phyloP scores from a whole-genome alignment of 805 yeast species.

The Kluyveromyces dobzhanskii region DNA sequence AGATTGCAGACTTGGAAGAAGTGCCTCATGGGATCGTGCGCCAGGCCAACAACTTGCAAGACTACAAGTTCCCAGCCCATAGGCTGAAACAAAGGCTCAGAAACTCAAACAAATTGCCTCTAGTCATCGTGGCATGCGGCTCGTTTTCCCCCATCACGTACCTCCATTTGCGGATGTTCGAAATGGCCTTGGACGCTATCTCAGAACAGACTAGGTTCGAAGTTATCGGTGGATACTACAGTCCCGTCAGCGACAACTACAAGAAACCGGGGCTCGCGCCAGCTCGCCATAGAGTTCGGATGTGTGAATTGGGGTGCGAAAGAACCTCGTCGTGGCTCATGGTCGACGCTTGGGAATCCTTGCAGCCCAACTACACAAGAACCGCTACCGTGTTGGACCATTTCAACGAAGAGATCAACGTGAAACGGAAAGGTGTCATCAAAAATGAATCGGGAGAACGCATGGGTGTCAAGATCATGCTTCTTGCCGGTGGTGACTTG shows the following conservation, averaged over 20 bases:
- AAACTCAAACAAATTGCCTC: conserved; percentile 74
- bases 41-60: conserved; percentile 64
- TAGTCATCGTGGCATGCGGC: conserved; percentile 95
- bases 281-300: conserved; percentile 82
- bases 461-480: conserved; percentile 88
- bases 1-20: conserved; percentile 91
- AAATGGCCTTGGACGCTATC: conserved; percentile 94
- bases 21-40: conserved; percentile 91
- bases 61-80: conserved; percentile 82
- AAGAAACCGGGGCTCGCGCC: conserved; percentile 89
- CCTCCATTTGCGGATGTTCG: conserved; percentile 92
- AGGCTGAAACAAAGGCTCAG: conserved; percentile 60
- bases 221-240: conserved; percentile 92
- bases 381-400: conserved; percentile 95
- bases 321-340: conserved; percentile 94
- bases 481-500: conserved; percentile 94
- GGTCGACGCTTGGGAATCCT: conserved; percentile 99
- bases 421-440: conserved; percentile 75
- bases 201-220: conserved; percentile 89
- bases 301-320: conserved; percentile 98
- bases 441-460: conserved; percentile 46
- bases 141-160: conserved; percentile 95
- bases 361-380: conserved; percentile 84
- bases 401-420: conserved; percentile 89
- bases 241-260: conserved; percentile 91